Percentiles rank a stretch among this genome's conserved stretches.
phyloP scores from a whole-genome alignment of 139 green algal genomes.

The Klebsormidium nitens region DNA sequence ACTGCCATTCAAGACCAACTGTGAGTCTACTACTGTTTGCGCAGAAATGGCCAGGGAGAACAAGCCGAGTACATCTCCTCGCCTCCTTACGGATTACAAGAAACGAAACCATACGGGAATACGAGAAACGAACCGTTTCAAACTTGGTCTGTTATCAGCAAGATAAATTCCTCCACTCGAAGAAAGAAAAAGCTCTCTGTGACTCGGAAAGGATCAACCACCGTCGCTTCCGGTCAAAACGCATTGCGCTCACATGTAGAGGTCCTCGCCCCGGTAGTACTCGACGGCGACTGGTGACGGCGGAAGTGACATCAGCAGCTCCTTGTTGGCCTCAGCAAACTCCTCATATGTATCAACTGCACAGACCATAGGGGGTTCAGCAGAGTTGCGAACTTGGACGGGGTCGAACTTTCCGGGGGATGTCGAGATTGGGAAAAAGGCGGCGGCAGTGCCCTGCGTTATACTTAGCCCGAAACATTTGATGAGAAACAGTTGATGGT shows the following conservation, averaged over 20 bases:
- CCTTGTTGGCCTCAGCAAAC: slow-evolving; percentile 70
- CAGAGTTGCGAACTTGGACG: too few species aligned
- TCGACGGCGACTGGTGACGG: slow-evolving; percentile 74
- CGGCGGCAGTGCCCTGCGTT: too few species aligned
- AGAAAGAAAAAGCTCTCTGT: background rate
- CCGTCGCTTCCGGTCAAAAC: background rate
- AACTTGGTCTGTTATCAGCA: too few species aligned
- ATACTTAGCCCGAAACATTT: too few species aligned
- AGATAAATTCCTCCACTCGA: too few species aligned
- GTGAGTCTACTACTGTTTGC: too few species aligned
- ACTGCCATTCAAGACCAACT: too few species aligned
- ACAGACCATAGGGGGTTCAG: too few species aligned
- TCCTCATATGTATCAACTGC: slow-evolving; percentile 77
- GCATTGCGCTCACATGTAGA: slow-evolving; percentile 81
- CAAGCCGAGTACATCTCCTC: background rate
- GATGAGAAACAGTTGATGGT: too few species aligned
- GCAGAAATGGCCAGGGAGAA: background rate
- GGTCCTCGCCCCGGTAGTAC: slow-evolving; percentile 83
- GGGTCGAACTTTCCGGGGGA: too few species aligned
- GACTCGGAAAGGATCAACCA: background rate
- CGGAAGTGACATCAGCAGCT: slow-evolving; percentile 68
- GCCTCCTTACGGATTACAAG: slow-evolving; percentile 1
- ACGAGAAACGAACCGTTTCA: background rate
- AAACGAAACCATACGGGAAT: background rate
- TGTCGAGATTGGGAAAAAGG: too few species aligned